These are phyloP conservation scores for Boletus rufocinnamomeus DNA, from an alignment of 768 basidiomycete genomes.

Conservation along the genomic window DNA sequence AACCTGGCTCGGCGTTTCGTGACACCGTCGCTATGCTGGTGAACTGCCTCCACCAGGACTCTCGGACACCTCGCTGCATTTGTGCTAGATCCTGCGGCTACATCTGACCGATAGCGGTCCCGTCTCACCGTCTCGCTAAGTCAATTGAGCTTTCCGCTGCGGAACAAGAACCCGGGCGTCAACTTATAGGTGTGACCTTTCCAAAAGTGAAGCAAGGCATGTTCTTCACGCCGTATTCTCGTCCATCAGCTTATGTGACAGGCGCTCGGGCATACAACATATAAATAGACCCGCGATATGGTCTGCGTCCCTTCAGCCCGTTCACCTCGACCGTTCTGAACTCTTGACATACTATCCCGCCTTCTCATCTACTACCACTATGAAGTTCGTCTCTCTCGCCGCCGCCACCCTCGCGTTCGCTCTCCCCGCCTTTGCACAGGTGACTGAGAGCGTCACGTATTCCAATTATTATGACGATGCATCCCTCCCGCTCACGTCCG, in stretches of 20 bases:
- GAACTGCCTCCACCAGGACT: too few species aligned
- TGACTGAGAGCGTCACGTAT: too few species aligned
- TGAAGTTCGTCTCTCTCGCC: conserved; percentile 29
- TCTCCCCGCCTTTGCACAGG: conserved; percentile 22
- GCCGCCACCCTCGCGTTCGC: conserved; percentile 14
- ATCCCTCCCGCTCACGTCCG: conserved; percentile 11
- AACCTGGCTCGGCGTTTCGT: neutral
- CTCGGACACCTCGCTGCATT: neutral
- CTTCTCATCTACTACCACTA: conserved; percentile 1
- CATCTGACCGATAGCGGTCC: neutral
- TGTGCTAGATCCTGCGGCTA: neutral
- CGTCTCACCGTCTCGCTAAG: neutral
- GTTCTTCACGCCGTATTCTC: neutral
- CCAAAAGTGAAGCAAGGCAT: neutral
- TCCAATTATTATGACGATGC: too few species aligned
- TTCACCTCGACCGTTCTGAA: neutral
- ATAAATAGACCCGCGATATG: conserved; percentile 16
- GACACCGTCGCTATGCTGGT: neutral
- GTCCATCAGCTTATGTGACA: neutral
- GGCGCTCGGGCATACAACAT: neutral
- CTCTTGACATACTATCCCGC: neutral
- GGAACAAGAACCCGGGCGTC: neutral
- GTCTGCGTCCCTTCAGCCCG: neutral
- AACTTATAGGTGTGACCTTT: conserved; percentile 1
- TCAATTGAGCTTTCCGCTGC: conserved; percentile 10